Percentiles rank a stretch among this genome's conserved stretches.
phyloP scores from a whole-genome alignment of 352 stramenopile genomes.

The Globisporangium solare region DNA sequence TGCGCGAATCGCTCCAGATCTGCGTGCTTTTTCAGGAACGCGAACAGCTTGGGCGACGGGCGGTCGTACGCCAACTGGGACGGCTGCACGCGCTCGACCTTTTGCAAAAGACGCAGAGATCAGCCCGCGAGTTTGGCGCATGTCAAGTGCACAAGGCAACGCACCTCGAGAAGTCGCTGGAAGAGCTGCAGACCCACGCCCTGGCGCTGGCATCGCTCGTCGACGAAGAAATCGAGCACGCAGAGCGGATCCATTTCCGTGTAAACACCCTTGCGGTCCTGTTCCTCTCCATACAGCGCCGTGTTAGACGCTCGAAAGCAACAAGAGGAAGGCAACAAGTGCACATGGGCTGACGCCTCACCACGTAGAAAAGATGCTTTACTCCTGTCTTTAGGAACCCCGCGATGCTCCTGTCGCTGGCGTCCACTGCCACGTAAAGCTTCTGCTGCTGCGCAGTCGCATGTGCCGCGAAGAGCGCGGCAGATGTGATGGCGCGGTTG shows the following conservation, averaged over 20 bases:
- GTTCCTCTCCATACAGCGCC: neutral
- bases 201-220: conserved; percentile 42
- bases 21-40: conserved; percentile 74
- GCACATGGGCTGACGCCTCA: conserved; percentile 3
- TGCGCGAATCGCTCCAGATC: conserved; percentile 36
- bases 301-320: neutral
- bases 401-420: conserved; percentile 13
- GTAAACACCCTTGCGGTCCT: conserved; percentile 59
- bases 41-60: conserved; percentile 73
- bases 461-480: conserved; percentile 29
- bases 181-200: conserved; percentile 66
- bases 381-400: conserved; percentile 62
- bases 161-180: conserved; percentile 43
- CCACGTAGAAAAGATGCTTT: conserved; percentile 79
- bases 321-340: too few relatives aligned
- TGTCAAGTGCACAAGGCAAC: neutral
- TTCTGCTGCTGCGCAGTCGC: conserved; percentile 26
- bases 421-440: conserved; percentile 31
- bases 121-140: too few relatives aligned
- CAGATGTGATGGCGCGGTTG: conserved; percentile 54
- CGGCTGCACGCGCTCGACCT: conserved; percentile 6
- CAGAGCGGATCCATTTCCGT: conserved; percentile 71
- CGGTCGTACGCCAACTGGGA: conserved; percentile 66
- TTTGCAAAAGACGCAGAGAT: too few relatives aligned
- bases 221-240: conserved; percentile 78